Percentiles rank a stretch among this genome's conserved stretches.
These are phyloP conservation scores for Aspergillus hiratsukae DNA, from an alignment of 2,329 filamentous ascomycete genomes.

Conservation along the genomic window DNA sequence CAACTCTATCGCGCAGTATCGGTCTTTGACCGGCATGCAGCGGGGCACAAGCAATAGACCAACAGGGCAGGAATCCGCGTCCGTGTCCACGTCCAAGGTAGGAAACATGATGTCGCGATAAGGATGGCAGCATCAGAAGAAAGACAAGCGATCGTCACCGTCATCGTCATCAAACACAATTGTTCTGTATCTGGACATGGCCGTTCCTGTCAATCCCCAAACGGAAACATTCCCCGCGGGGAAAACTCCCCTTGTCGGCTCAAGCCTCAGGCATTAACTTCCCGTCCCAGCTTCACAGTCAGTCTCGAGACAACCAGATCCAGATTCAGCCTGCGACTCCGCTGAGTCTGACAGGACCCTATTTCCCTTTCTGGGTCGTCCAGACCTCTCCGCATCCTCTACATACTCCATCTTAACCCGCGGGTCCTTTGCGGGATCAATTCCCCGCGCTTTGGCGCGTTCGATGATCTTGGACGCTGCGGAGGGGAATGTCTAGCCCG, in stretches of 20 bases:
- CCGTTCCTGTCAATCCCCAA: background rate
- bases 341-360: background rate
- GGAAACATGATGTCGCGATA: too few species aligned
- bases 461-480: background rate
- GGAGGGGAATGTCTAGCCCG: background rate
- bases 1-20: too few species aligned
- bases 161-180: too few species aligned
- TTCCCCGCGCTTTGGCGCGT: background rate
- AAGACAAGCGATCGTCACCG: too few species aligned
- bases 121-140: background rate
- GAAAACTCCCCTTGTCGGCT: background rate
- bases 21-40: background rate
- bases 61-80: background rate
- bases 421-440: background rate
- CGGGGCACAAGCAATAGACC: background rate
- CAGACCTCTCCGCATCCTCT: background rate
- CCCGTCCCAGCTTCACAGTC: background rate
- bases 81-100: too few species aligned
- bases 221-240: background rate
- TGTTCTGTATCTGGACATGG: background rate
- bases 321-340: background rate
- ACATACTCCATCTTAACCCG: background rate
- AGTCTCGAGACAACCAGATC: background rate
- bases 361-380: background rate
- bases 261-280: background rate